Percentiles rank a stretch among this genome's conserved stretches.
phyloP scores from a whole-genome alignment of 306 rosid genomes.

The Castanea mollissima region DNA sequence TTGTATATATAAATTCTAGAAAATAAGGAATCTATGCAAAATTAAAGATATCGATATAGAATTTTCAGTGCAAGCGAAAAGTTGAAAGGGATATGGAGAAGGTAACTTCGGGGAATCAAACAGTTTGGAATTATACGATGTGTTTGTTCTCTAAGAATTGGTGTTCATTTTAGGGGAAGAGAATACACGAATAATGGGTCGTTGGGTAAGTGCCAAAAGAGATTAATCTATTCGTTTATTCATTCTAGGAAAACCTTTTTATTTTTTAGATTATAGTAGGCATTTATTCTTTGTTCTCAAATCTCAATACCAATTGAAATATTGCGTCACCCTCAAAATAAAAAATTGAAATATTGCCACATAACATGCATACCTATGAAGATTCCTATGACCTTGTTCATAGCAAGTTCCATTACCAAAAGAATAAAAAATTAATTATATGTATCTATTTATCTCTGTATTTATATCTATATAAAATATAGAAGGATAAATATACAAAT shows the following conservation, averaged over 20 bases:
- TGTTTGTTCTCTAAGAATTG: constrained; percentile 20
- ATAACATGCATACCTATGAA: neutral
- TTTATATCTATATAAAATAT: too few species aligned
- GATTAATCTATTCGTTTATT: neutral
- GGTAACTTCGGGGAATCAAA: constrained; percentile 10
- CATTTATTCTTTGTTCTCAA: neutral
- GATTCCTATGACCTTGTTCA: constrained; percentile 12
- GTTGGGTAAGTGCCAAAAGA: neutral
- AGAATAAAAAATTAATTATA: neutral
- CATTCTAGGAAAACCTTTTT: neutral
- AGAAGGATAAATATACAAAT: too few species aligned
- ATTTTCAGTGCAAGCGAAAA: constrained; percentile 11
- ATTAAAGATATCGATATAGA: neutral
- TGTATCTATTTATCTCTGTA: too few species aligned
- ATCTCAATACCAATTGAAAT: neutral
- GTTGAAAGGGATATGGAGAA: neutral
- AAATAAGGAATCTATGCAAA: constrained; percentile 12
- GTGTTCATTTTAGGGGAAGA: constrained; percentile 7
- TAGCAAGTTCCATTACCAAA: neutral
- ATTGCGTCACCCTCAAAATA: neutral
- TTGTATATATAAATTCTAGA: neutral
- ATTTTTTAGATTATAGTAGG: neutral
- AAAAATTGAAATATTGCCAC: neutral
- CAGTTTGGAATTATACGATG: constrained; percentile 4
- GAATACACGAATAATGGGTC: neutral